Evolutionary conservation across 306 rosid genomes (phyloP).

Genomic region (Sicyos baderoa): DNA sequence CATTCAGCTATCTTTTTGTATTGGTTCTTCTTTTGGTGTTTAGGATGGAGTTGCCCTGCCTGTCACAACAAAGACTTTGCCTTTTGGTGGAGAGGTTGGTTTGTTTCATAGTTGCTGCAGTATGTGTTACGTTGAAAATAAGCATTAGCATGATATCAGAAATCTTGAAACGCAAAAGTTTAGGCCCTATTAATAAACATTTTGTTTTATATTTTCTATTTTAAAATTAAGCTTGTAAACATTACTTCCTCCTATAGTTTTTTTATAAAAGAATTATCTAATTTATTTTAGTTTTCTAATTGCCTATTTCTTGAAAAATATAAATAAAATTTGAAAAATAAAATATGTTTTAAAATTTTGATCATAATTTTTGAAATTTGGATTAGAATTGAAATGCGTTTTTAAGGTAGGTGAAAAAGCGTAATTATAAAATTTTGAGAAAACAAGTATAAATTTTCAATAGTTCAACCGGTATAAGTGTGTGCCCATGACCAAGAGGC

Average conservation of each 20-base stretch:
- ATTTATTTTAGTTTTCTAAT: no score
- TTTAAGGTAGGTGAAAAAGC: neutral
- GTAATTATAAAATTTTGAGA: no score
- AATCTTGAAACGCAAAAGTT: neutral
- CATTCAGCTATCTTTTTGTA: slow-evolving; percentile 13
- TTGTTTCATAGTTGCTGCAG: slow-evolving; percentile 16
- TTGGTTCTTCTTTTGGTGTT: slow-evolving; percentile 29
- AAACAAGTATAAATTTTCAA: neutral
- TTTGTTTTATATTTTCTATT: neutral
- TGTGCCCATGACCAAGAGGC: no score
- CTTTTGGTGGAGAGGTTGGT: slow-evolving; percentile 93
- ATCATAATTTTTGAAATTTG: neutral
- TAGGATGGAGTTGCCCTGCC: slow-evolving; percentile 91
- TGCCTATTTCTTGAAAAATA: no score
- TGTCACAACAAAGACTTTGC: slow-evolving; percentile 64
- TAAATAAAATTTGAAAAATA: no score
- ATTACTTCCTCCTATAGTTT: neutral
- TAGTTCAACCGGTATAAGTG: no score
- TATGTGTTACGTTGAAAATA: slow-evolving; percentile 10
- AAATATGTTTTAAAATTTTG: no score
- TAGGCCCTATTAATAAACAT: neutral
- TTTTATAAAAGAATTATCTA: no score
- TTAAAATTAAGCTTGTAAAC: neutral
- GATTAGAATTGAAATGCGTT: neutral
- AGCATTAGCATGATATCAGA: neutral